Evolutionary conservation across 202 grass and related monocot genomes (phyloP), one percentile per base, ranked within the genome.

Genomic region (Zoysia matrella): DNA sequence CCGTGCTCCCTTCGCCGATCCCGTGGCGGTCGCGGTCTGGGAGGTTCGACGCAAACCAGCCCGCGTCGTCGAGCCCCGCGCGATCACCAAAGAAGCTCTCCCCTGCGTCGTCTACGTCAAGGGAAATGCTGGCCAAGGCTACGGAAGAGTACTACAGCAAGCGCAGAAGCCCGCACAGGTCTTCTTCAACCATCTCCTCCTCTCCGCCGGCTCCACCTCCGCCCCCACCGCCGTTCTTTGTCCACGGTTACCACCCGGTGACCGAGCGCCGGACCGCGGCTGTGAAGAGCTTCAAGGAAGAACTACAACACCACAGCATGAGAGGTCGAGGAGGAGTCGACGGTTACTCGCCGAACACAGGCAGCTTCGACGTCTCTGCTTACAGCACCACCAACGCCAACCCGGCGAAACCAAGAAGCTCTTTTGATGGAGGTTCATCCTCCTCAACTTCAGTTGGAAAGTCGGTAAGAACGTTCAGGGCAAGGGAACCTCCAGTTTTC

Each of bases 1-100:
- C 76, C 36, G 96, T 88, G 63, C 91, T 95, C 50, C 93, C 85
- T 58, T 99, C 96, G 78, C 96, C 96, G 46, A 92, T 93, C 73
- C 95, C 96, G 75, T 99, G 96, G 96, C 56, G 83, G 15, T 92
- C 90, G 7, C 78, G 89, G 10, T 89, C 80, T 1, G 85, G 74
- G 52, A 83, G 71, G 82, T 43, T 85, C 22, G 84, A 82, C 65
- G 69, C 83, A 42, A 11, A 49, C 65, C 69, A 52, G 49, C 46
- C 73, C 4, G 58, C 79, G n/a, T 63, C 87, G 14, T 43, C 77
- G 18, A 88, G 76, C 79, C 72, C 89, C 15, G 51, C 82, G 4
- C 75, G 64, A 41, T 77, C 87, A 0, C 48, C 83, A 1, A 89
- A 48, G 57, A 74, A 41, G 67, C 88, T 88, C 46, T 90, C 91